Evolutionary conservation across 73 alveolate species (phyloP).

Genomic region (Stentor roeselii): DNA sequence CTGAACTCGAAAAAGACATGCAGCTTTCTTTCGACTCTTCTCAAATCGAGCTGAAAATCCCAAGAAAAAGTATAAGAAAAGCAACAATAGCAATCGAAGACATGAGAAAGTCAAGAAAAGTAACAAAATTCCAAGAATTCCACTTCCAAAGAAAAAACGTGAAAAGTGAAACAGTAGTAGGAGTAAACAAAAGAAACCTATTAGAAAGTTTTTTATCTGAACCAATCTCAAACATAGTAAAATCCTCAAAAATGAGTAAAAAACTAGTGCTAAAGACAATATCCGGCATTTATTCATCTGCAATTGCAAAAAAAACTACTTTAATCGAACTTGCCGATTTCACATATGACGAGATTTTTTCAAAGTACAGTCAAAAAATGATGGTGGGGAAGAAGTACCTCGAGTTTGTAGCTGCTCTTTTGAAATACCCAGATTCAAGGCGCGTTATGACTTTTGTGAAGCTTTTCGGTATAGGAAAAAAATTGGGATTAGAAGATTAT

Average conservation of each 20-base stretch:
- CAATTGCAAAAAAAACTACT: not conserved
- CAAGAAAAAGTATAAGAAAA: not conserved
- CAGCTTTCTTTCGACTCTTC: not conserved
- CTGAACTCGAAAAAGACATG: not conserved
- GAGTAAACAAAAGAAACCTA: not conserved
- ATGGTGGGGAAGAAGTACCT: not conserved
- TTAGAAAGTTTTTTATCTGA: not conserved
- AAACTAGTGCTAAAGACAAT: not conserved
- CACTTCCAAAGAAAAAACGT: not conserved
- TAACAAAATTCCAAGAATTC: not conserved
- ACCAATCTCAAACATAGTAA: not conserved
- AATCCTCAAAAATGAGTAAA: not conserved
- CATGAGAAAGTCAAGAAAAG: not conserved
- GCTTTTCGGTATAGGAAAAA: not conserved
- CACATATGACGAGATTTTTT: not conserved
- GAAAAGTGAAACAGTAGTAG: not conserved
- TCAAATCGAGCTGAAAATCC: not conserved
- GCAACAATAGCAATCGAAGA: not conserved
- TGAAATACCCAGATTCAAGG: not conserved
- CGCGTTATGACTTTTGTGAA: not conserved
- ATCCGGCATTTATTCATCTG: not conserved
- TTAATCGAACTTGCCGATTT: not conserved
- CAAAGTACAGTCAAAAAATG: not conserved
- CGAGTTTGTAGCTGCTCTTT: not conserved
- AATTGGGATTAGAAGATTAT: not conserved